Percentiles rank a stretch among this genome's conserved stretches.
Evolutionary conservation across 164 flowering plant species (phyloP).

Genomic region (Macadamia integrifolia): DNA sequence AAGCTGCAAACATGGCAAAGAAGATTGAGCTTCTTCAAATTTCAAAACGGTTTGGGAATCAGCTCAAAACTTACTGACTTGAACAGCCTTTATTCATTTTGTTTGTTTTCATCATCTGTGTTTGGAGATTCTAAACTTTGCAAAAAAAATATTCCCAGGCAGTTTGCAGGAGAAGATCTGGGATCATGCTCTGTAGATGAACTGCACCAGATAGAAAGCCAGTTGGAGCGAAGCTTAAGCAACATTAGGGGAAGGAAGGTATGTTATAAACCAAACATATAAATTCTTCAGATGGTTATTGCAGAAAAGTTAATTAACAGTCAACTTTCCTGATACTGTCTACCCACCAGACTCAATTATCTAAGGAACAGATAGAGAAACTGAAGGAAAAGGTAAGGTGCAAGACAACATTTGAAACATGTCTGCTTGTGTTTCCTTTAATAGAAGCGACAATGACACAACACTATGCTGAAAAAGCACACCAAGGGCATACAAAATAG

Average conservation of each 20-base stretch:
- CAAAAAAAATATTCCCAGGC: conserved; percentile 22
- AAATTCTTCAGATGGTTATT: not conserved
- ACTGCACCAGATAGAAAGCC: conserved; percentile 35
- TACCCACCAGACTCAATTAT: conserved; percentile 27
- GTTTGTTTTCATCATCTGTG: no score
- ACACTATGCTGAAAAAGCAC: no score
- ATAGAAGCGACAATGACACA: not conserved
- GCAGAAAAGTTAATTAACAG: not conserved
- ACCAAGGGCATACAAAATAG: no score
- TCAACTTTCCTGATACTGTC: no score
- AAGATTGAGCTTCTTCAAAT: conserved; percentile 46
- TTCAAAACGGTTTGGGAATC: conserved; percentile 25
- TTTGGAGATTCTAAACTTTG: conserved; percentile 1
- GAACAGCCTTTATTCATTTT: not conserved
- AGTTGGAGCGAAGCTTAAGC: conserved; percentile 42
- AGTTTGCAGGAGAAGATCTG: conserved; percentile 43
- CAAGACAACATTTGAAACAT: not conserved
- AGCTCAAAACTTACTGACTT: not conserved
- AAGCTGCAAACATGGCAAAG: conserved; percentile 57
- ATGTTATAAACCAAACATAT: conserved; percentile 1
- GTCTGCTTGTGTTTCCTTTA: not conserved
- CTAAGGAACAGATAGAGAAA: conserved; percentile 35
- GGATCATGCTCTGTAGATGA: conserved; percentile 41
- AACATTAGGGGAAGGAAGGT: conserved; percentile 53
- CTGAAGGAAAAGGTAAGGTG: conserved; percentile 46